Evolutionary conservation across 2,329 filamentous ascomycete species (phyloP), one percentile per base, ranked within the genome.

Genomic region (Diaporthe citriasiana): DNA sequence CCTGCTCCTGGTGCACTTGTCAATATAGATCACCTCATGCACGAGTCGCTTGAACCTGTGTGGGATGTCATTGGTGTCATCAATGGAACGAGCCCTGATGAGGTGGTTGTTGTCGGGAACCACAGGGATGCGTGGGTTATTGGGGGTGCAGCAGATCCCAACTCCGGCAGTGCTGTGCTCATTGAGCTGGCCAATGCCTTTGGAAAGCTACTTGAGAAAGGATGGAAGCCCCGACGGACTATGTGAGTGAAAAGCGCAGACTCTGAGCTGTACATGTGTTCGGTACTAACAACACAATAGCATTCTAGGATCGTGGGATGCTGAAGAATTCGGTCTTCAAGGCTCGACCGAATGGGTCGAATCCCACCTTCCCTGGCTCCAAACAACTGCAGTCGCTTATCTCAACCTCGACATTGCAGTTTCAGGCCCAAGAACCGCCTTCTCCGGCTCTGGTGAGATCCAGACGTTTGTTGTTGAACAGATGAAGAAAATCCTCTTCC

Each of bases 61-160:
- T 98, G 95, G 95, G 93, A 99, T 80, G 94, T 97, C 3, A 96
- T 98, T 77, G 96, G 96, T 57, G 87, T 97, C 59, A 94, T 99
- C 81, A 98, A 98, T 79, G 97, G 96, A 13, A 93, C 93, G 0
- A 91, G 91, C 0, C 60, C 60, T 10, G 92, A 98, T 78, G 95
- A 98, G 80, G 95, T 98, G 0, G 87, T 99, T 59, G 89, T 99
- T 4, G 85, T 98, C 42, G 93, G 93, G n/a, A 95, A 95, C 78
- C 93, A 95, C 81, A 89, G 93, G 25, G 93, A 95, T 82, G 92
- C 93, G 0, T 97, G 94, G 94, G 45, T 66, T 10, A 75, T 76
- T n/a, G 94, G 94, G 27, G 94, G 94, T 25, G 93, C 94, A 7
- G 93, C 89, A 10, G 94, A 97, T 80, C 94, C 94, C 0, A 95